Evolutionary conservation across 306 rosid species (phyloP).

Genomic region (Acacia acuminata): DNA sequence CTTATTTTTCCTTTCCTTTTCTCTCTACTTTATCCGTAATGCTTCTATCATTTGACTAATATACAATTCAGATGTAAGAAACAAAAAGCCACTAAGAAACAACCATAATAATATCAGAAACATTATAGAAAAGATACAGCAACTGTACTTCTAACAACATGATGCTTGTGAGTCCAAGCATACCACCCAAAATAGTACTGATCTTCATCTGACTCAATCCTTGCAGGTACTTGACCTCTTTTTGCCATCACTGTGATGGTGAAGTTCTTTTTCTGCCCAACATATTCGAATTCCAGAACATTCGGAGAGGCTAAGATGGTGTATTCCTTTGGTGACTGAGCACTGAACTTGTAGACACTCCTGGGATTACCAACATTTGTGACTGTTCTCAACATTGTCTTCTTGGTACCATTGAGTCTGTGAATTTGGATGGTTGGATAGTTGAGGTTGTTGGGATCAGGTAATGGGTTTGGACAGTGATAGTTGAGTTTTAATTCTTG

Average conservation of each 20-base stretch:
- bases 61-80: slow-evolving; percentile 4
- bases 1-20: background rate
- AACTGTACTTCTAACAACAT: slow-evolving; percentile 70
- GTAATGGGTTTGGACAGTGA: slow-evolving; percentile 52
- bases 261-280: slow-evolving; percentile 66
- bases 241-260: slow-evolving; percentile 55
- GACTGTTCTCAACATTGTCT: slow-evolving; percentile 58
- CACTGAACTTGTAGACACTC: slow-evolving; percentile 59
- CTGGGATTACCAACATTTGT: slow-evolving; percentile 66
- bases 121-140: slow-evolving; percentile 58
- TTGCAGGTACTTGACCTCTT: slow-evolving; percentile 15
- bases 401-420: slow-evolving; percentile 46
- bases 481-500: slow-evolving; percentile 34
- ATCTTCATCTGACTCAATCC: slow-evolving; percentile 24
- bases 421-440: slow-evolving; percentile 80
- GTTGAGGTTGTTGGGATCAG: slow-evolving; percentile 59
- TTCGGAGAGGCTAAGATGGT: slow-evolving; percentile 60
- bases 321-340: slow-evolving; percentile 57
- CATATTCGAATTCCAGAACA: slow-evolving; percentile 49
- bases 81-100: background rate
- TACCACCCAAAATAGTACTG: slow-evolving; percentile 77
- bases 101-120: background rate
- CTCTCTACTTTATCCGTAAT: slow-evolving; percentile 14
- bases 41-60: slow-evolving; percentile 24
- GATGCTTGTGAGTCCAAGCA: slow-evolving; percentile 56